Evolutionary conservation across 768 basidiomycete species (phyloP).

Genomic region (Fomitopsis serialis): DNA sequence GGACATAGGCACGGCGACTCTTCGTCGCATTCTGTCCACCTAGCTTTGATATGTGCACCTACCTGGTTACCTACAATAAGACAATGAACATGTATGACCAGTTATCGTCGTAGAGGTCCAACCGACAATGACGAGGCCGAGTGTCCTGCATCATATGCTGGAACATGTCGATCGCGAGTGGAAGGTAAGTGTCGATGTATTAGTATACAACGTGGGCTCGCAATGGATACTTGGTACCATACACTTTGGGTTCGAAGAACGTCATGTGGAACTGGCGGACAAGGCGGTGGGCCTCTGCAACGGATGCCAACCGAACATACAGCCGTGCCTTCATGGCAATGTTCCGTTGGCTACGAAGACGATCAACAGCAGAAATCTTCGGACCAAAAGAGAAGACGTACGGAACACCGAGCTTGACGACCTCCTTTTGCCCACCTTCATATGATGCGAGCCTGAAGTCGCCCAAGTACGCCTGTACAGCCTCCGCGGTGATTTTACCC

Average conservation of each 20-base stretch:
- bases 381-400: not conserved
- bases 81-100: too few relatives aligned
- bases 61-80: too few relatives aligned
- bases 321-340: constrained; percentile 36
- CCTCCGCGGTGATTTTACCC: constrained; percentile 31
- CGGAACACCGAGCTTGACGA: constrained; percentile 50
- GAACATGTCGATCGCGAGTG: too few relatives aligned
- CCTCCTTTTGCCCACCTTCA: constrained; percentile 35
- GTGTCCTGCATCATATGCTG: too few relatives aligned
- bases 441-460: constrained; percentile 36
- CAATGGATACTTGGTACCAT: constrained; percentile 36
- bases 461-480: constrained; percentile 37
- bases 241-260: constrained; percentile 31
- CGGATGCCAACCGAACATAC: constrained; percentile 48
- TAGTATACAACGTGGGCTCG: constrained; percentile 49
- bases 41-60: too few relatives aligned
- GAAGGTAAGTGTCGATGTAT: constrained; percentile 3
- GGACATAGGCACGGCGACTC: too few relatives aligned
- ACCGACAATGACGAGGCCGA: too few relatives aligned
- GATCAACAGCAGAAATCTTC: not conserved
- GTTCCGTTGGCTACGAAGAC: not conserved
- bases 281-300: constrained; percentile 65
- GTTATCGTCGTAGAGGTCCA: too few relatives aligned
- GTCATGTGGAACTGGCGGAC: constrained; percentile 61
- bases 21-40: too few relatives aligned